Base-by-base conservation (phyloP, 1,284 basidiomycete species). In the Sanghuangporus weigelae region DNA sequence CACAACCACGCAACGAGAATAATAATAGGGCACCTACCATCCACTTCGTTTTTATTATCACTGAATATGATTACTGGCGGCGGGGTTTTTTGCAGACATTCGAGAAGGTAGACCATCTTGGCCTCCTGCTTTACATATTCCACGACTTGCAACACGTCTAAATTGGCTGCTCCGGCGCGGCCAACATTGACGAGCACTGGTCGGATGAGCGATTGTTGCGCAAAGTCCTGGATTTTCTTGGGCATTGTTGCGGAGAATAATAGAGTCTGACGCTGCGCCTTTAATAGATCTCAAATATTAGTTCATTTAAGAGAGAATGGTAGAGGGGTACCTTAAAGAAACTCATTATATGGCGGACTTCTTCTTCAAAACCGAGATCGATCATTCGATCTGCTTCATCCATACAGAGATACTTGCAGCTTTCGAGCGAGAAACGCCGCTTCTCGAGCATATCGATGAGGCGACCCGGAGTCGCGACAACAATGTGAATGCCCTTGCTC, bases 351-450 rank as follows among this genome's bases (percentile, higher is more conserved):
- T 95, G 96, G 63, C 96, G 83, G 35, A 99, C 95, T 71, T 99
- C 96, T 63, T 99, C 97, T 75, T 99, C 97, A 71, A 99, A 99
- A 0, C 96, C 97, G 75, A 98, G 83, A 72, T 99, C 97, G 68
- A 99, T 96, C 97, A 99, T 99, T 59, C 97, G 82, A 77, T 99
- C 97, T 0, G 97, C 97, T 77, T 99, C 97, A 77, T 99, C 97
- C 87, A 99, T 94, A 73, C 96, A 98, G 4, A 99, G 79, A 74
- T 90, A 98, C 77, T 92, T 93, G 85, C 93, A 96, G 69, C 90
- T 90, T 65, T 94, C 90, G 69, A 98, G 90, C 1, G 89, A 93
- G 71, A 99, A 92, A 68, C 89, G 84, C 73, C 87, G 91, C 81
- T 97, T 98, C 76, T 96, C 94, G 66, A 99, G 79, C 85, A 98